Base-by-base conservation (phyloP, 2,329 filamentous ascomycete species). In the Trichophaea hybrida region DNA sequence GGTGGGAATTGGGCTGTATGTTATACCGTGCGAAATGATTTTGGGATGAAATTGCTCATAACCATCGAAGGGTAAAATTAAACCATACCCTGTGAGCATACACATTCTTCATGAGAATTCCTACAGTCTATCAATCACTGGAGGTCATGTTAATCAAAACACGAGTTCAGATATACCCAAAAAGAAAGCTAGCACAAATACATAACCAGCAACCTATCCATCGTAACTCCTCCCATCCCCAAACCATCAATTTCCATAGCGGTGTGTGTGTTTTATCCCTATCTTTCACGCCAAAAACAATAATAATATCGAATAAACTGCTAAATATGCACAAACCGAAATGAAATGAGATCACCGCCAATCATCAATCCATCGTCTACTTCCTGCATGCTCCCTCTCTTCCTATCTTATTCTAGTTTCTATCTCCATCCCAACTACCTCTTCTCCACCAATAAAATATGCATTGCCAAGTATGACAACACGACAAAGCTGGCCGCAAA, bases 391-490 rank as follows among this genome's bases (percentile, higher is more conserved):
- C 3, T 24, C 24, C 24, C 24, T 24, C 24, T 24, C 24, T 24
- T 24, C 24, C 24, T 24, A 24, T 44, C 12, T 44, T 12, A 44
- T 50, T 50, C 46, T 13, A 13, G 24, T 12, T 12, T 50, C 46
- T 12, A 50, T 50, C 4, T 2, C 4, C 46, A n/a, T 13, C 10
- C 5, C n/a, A 50, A 34, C 55, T 65, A 66, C 32, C 64, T 53
- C 54, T 59, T 91, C 78, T 98, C 93, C 24, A 98, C 82, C 52
- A 98, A 80, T 69, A 98, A 74, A 62, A 97, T 74, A 75, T 98
- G 93, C 88, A 98, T 94, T 13, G 91, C 90, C 34, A 75, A 76
- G 71, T 97, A 98, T 5, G 93, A 91, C 66, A 97, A 76, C 49
- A 96, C 74, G 53, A 97, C 82, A 70, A 97, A 98, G 0, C 81